Evolutionary conservation across 169 alveolate genomes (phyloP).

Genomic region (Plasmodium ovale): DNA sequence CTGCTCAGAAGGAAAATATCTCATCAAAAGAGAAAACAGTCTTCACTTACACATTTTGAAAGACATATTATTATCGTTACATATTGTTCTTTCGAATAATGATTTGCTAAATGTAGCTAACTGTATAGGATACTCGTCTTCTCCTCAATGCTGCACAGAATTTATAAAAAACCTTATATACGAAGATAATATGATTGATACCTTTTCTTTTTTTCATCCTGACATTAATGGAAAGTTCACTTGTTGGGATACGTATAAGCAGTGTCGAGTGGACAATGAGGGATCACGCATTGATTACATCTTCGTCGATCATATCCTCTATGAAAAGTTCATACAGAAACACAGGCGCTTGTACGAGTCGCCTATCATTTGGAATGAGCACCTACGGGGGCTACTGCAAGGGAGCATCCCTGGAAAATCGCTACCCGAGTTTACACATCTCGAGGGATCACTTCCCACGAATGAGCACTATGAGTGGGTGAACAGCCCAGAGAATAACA

Average conservation of each 20-base stretch:
- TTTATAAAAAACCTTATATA: constrained; percentile 32
- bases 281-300: constrained; percentile 71
- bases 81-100: constrained; percentile 24
- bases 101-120: constrained; percentile 36
- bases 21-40: constrained; percentile 21
- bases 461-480: background rate
- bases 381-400: background rate
- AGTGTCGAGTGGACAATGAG: constrained; percentile 37
- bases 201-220: constrained; percentile 49
- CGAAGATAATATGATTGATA: constrained; percentile 65
- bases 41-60: constrained; percentile 43
- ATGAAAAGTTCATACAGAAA: constrained; percentile 22
- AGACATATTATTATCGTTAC: constrained; percentile 26
- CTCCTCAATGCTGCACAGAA: constrained; percentile 39
- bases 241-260: constrained; percentile 67
- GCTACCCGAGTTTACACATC: background rate
- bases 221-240: constrained; percentile 57
- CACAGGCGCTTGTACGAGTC: constrained; percentile 36
- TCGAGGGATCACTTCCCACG: background rate
- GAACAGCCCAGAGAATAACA: constrained; percentile 5
- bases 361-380: constrained; percentile 23
- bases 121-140: constrained; percentile 16
- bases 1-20: constrained; percentile 12
- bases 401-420: background rate
- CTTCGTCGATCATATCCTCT: constrained; percentile 41